Percentiles rank a stretch among this genome's conserved stretches.
Conservation (phyloP, 2,329 filamentous ascomycete species). For the Akanthomyces lecanii region DNA sequence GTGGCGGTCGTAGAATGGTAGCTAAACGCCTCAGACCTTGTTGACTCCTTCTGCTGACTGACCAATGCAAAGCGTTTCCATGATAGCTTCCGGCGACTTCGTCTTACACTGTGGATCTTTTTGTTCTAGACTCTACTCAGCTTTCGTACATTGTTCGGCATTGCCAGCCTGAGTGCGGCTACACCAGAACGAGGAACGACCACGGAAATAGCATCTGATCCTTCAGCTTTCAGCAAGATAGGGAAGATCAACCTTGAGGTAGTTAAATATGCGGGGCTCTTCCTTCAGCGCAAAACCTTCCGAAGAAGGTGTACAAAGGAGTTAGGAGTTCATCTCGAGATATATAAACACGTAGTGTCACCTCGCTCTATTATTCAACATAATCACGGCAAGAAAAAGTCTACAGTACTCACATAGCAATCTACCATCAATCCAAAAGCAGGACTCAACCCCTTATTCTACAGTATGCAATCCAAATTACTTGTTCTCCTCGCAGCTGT, state of each 20-base stretch:
- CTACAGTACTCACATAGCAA: neutral
- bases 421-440: neutral
- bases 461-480: neutral
- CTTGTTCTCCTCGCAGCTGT: neutral
- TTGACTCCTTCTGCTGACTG: neutral
- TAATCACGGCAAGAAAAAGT: neutral
- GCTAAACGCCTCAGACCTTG: too few species aligned
- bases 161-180: neutral
- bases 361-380: neutral
- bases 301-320: neutral
- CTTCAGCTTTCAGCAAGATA: neutral
- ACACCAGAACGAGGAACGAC: neutral
- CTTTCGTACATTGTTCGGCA: neutral
- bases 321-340: neutral
- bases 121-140: neutral
- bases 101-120: neutral
- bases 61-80: too few species aligned
- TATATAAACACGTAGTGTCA: neutral
- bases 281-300: neutral
- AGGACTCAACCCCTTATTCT: neutral
- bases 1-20: too few species aligned
- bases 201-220: neutral
- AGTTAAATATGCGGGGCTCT: neutral
- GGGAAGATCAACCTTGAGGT: neutral
- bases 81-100: neutral